These are phyloP conservation scores for Epichloe scottii DNA, from an alignment of 2,329 filamentous ascomycete species.

Conservation along the genomic window DNA sequence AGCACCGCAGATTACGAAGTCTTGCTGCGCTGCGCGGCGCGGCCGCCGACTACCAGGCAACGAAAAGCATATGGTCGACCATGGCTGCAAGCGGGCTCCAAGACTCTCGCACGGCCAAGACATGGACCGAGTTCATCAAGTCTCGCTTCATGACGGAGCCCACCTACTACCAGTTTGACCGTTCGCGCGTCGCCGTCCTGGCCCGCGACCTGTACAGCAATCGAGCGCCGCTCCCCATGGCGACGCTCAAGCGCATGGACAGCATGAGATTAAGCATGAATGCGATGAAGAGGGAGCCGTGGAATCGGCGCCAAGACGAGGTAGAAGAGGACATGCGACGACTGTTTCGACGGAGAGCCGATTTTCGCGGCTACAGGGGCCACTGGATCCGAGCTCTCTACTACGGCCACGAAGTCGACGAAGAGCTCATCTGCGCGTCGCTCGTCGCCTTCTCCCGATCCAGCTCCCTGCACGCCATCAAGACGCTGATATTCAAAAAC, in stretches of 20 bases:
- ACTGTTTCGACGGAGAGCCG: constrained; percentile 14
- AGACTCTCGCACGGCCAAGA: constrained; percentile 18
- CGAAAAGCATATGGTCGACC: constrained; percentile 23
- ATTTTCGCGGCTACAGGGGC: constrained; percentile 13
- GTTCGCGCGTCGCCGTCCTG: constrained; percentile 24
- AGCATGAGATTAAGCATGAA: constrained; percentile 18
- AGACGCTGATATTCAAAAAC: constrained; percentile 18
- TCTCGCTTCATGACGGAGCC: constrained; percentile 34
- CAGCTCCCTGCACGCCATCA: constrained; percentile 21
- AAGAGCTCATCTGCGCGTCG: constrained; percentile 26
- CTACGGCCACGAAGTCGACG: constrained; percentile 20
- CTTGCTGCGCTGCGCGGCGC: constrained; percentile 36
- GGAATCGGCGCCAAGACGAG: constrained; percentile 16
- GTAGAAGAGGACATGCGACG: constrained; percentile 15
- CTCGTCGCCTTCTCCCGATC: constrained; percentile 31
- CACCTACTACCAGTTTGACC: constrained; percentile 34
- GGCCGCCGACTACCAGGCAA: constrained; percentile 22
- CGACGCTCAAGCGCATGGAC: constrained; percentile 17
- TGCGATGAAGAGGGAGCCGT: constrained; percentile 15
- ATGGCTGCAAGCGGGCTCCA: constrained; percentile 17
- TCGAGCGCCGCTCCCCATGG: constrained; percentile 6
- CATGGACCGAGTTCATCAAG: constrained; percentile 34
- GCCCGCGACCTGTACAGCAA: constrained; percentile 26
- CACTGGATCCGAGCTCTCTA: constrained; percentile 17
- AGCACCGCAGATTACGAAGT: constrained; percentile 29